Evolutionary conservation across 169 alveolate species (phyloP).

Genomic region (Cryptosporidium baileyi): DNA sequence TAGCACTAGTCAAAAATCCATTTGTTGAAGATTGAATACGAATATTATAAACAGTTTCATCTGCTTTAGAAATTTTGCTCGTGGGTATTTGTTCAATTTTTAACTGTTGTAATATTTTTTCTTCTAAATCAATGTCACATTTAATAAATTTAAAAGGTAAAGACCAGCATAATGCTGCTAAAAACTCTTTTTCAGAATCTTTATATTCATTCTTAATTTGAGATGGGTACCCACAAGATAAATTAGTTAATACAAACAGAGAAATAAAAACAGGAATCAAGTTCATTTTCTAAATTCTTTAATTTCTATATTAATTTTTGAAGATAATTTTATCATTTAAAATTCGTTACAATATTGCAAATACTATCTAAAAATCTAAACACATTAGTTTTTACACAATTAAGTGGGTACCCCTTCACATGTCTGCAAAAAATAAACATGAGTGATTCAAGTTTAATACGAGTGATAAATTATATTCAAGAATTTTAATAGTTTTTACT

Average conservation of each 20-base stretch:
- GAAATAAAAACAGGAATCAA: no score
- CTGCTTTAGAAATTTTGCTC: conserved; percentile 31
- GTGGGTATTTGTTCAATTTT: conserved; percentile 17
- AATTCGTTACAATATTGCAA: no score
- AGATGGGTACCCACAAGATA: no score
- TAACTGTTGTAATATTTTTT: conserved; percentile 28
- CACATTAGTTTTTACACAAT: no score
- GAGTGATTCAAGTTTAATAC: neutral
- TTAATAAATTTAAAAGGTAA: conserved; percentile 49
- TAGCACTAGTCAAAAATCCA: conserved; percentile 39
- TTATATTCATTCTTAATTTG: no score
- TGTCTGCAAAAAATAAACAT: neutral
- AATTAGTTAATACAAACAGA: no score
- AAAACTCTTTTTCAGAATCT: conserved; percentile 25
- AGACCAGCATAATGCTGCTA: conserved; percentile 59
- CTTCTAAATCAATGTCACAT: conserved; percentile 38
- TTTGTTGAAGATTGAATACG: conserved; percentile 13
- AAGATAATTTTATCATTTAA: no score
- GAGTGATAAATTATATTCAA: no score
- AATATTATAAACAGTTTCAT: conserved; percentile 9
- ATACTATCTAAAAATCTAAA: no score
- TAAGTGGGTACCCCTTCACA: neutral
- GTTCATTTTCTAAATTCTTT: no score
- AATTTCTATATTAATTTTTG: no score
- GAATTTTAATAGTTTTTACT: no score